These are phyloP conservation scores for Candida insectorum DNA, from an alignment of 805 yeast genomes.

Conservation along the genomic window DNA sequence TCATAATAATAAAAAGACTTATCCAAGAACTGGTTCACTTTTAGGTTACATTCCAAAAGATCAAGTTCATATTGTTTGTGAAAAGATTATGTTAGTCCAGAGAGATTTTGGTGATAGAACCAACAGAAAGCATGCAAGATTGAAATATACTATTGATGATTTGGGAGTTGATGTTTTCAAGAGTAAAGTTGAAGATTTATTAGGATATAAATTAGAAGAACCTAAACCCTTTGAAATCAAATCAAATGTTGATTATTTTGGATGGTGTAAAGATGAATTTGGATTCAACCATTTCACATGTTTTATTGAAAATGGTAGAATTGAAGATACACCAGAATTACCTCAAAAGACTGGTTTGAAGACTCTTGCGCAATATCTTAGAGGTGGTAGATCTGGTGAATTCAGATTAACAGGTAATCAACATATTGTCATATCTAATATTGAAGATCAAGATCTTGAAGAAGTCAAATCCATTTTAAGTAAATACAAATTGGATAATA, in stretches of 20 bases:
- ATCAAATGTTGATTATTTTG: constrained; percentile 86
- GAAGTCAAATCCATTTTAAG: constrained; percentile 61
- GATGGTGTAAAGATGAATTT: constrained; percentile 86
- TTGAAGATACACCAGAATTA: constrained; percentile 85
- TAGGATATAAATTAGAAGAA: constrained; percentile 72
- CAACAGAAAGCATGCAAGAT: constrained; percentile 96
- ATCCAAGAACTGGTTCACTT: constrained; percentile 89
- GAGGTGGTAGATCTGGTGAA: constrained; percentile 59
- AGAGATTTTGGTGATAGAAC: constrained; percentile 93
- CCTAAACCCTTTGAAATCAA: constrained; percentile 73
- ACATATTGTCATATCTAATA: constrained; percentile 74
- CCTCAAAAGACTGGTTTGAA: constrained; percentile 87
- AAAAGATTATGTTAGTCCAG: constrained; percentile 89
- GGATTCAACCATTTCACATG: constrained; percentile 89
- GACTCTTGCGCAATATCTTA: constrained; percentile 69
- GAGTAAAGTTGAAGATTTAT: constrained; percentile 73
- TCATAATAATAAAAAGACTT: constrained; percentile 93
- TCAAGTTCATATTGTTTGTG: constrained; percentile 74
- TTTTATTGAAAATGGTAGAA: constrained; percentile 94
- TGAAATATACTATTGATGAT: constrained; percentile 94
- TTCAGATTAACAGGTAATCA: constrained; percentile 96
- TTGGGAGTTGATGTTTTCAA: constrained; percentile 85
- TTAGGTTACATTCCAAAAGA: constrained; percentile 73
- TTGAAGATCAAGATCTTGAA: constrained; percentile 65
- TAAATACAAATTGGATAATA: constrained; percentile 78